These are phyloP conservation scores for Ophiosphaerella korrae DNA, from an alignment of 2,329 filamentous ascomycete genomes.

Conservation along the genomic window DNA sequence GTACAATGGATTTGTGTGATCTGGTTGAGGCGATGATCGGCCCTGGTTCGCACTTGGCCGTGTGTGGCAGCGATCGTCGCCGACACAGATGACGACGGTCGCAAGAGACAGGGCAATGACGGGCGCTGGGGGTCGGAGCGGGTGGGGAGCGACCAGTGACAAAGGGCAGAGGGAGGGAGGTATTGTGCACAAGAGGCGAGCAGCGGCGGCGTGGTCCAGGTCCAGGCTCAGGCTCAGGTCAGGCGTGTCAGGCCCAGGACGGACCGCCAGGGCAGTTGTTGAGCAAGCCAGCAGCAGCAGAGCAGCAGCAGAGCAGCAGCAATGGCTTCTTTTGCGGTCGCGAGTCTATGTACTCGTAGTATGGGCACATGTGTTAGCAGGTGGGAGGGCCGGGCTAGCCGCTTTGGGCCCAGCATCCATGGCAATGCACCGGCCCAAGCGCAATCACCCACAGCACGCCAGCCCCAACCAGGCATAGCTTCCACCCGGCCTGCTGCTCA, in stretches of 20 bases:
- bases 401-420: too few relatives aligned
- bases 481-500: too few relatives aligned
- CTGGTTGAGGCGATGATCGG: conserved; percentile 21
- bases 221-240: neutral
- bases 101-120: conserved; percentile 11
- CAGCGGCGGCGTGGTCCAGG: neutral
- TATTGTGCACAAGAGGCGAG: neutral
- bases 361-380: too few relatives aligned
- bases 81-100: conserved; percentile 18
- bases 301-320: too few relatives aligned
- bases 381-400: too few relatives aligned
- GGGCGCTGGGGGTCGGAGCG: conserved; percentile 10
- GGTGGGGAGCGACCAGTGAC: too few relatives aligned
- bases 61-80: conserved; percentile 17
- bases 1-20: conserved; percentile 1
- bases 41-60: conserved; percentile 13
- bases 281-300: conserved; percentile 5
- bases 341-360: too few relatives aligned
- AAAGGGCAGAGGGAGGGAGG: too few relatives aligned
- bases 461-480: too few relatives aligned
- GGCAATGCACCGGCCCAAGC: too few relatives aligned
- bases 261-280: conserved; percentile 10
- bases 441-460: too few relatives aligned
- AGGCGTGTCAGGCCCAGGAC: neutral
- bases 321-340: too few relatives aligned